A percentile compares a stretch with the other conserved stretches of the same genome.
Conservation (phyloP, 352 stramenopile species). For the Globisporangium spiculum region DNA sequence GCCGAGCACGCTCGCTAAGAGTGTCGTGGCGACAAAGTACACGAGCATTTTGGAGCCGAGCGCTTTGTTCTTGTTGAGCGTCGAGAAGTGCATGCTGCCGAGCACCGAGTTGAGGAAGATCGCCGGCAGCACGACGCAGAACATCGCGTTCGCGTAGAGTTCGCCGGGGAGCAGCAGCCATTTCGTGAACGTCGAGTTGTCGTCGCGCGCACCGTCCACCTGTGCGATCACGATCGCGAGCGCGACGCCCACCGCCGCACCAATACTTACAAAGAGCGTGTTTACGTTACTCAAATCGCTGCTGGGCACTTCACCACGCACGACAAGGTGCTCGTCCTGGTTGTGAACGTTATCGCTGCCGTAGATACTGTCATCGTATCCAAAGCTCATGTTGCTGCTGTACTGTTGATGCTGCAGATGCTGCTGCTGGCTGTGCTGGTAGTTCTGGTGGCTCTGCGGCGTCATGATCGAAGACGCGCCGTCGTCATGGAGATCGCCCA, state of each 20-base stretch:
- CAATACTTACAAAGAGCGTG: constrained; percentile 26
- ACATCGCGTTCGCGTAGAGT: constrained; percentile 35
- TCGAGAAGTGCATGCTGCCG: constrained; percentile 39
- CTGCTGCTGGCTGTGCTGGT: neutral
- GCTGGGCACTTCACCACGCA: constrained; percentile 14
- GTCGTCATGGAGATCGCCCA: constrained; percentile 18
- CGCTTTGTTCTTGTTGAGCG: constrained; percentile 34
- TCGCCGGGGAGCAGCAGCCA: constrained; percentile 29
- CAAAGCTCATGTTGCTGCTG: constrained; percentile 2
- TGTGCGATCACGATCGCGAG: constrained; percentile 25
- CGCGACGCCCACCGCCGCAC: constrained; percentile 24
- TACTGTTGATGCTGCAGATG: neutral
- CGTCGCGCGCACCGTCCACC: constrained; percentile 15
- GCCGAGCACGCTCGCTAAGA: constrained; percentile 48
- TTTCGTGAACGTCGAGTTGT: constrained; percentile 7
- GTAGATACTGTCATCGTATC: neutral
- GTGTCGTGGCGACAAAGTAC: constrained; percentile 35
- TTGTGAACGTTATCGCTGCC: neutral
- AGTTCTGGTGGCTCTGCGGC: constrained; percentile 2
- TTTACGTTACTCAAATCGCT: constrained; percentile 15
- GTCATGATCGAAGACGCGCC: constrained; percentile 7
- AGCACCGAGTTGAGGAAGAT: constrained; percentile 44
- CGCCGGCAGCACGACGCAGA: constrained; percentile 39
- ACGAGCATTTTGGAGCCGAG: constrained; percentile 26
- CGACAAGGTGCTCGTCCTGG: neutral